These are phyloP conservation scores for Eucalyptus fibrosa DNA, from an alignment of 345 rosid species.

Conservation along the genomic window DNA sequence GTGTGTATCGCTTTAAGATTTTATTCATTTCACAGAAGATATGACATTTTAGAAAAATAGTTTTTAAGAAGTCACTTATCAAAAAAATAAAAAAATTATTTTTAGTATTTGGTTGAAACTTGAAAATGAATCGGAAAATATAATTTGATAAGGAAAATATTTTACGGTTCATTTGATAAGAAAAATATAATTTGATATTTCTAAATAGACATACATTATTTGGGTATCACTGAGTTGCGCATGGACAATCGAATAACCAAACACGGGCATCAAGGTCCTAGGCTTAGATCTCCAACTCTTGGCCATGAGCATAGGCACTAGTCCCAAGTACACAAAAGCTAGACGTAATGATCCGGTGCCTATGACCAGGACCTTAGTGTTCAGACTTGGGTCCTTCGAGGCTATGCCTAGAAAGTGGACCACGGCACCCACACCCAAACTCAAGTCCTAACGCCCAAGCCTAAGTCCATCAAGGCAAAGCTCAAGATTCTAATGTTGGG, in stretches of 20 bases:
- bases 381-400: accelerated
- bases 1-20: neutral
- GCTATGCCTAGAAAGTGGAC: neutral
- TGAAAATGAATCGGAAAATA: too few relatives aligned
- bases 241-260: neutral
- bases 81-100: too few relatives aligned
- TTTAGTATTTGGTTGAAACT: too few relatives aligned
- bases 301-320: neutral
- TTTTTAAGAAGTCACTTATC: neutral
- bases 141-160: too few relatives aligned
- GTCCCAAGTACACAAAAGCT: neutral
- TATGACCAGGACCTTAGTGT: neutral
- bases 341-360: neutral
- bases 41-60: too few relatives aligned
- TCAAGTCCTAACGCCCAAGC: neutral
- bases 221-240: neutral
- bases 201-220: too few relatives aligned
- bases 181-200: neutral
- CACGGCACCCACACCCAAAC: neutral
- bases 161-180: neutral
- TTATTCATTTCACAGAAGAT: neutral
- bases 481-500: neutral
- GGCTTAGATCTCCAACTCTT: neutral
- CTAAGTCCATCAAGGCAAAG: neutral
- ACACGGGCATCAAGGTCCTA: neutral